A percentile compares a stretch with the other conserved stretches of the same genome.
Evolutionary conservation across 495 filamentous ascomycete genomes (phyloP).

Genomic region (Penicillium soppii): DNA sequence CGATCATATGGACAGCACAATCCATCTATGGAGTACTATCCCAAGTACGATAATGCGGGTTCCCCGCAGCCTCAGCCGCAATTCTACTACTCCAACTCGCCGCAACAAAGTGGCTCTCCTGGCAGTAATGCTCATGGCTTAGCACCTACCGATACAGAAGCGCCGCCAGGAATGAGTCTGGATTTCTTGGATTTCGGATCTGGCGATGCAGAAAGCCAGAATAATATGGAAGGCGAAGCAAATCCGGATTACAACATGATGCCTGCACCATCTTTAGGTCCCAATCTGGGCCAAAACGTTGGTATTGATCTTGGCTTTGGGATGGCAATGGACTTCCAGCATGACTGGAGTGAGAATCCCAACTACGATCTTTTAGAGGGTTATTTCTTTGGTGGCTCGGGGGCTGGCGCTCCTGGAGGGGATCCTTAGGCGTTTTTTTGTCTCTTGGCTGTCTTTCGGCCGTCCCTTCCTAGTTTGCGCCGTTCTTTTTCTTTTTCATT

Average conservation of each 20-base stretch:
- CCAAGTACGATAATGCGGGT: slow-evolving; percentile 34
- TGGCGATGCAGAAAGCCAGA: slow-evolving; percentile 24
- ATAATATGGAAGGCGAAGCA: slow-evolving; percentile 27
- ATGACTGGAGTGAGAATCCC: slow-evolving; percentile 77
- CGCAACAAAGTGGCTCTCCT: slow-evolving; percentile 40
- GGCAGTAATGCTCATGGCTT: slow-evolving; percentile 23
- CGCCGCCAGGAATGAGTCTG: slow-evolving; percentile 32
- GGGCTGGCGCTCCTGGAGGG: slow-evolving; percentile 30
- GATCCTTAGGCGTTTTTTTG: slow-evolving; percentile 14
- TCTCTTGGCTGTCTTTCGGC: neutral
- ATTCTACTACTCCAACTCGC: slow-evolving; percentile 42
- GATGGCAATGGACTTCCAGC: slow-evolving; percentile 68
- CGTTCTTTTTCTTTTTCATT: slow-evolving; percentile 3
- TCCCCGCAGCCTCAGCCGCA: slow-evolving; percentile 32
- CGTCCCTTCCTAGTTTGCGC: slow-evolving; percentile 4
- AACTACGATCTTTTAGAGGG: slow-evolving; percentile 87
- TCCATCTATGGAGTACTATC: slow-evolving; percentile 41
- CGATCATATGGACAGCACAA: slow-evolving; percentile 31
- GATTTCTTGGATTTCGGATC: slow-evolving; percentile 43
- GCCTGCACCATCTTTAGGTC: slow-evolving; percentile 27
- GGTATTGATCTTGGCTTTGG: slow-evolving; percentile 74
- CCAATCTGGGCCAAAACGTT: slow-evolving; percentile 42
- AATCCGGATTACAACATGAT: slow-evolving; percentile 32
- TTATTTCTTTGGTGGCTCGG: slow-evolving; percentile 77
- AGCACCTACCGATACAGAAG: slow-evolving; percentile 27